These are phyloP conservation scores for Spongispora temasekensis DNA, from an alignment of 1,284 basidiomycete species.

Conservation along the genomic window DNA sequence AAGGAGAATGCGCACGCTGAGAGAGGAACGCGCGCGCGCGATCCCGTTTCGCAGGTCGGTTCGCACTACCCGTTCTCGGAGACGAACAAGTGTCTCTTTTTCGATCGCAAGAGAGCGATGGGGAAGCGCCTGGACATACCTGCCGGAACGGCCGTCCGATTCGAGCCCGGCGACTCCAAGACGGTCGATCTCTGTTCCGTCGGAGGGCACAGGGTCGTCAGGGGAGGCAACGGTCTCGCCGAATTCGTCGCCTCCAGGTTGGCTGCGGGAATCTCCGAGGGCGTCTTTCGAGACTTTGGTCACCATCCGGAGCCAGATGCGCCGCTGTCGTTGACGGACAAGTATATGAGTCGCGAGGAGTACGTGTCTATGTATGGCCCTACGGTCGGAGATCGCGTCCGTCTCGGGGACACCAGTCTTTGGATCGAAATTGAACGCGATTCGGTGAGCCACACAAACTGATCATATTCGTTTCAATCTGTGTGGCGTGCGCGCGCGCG, in stretches of 20 bases:
- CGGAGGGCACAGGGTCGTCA: slow-evolving; percentile 70
- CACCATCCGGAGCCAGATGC: slow-evolving; percentile 64
- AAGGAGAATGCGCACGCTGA: no score
- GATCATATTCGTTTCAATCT: neutral
- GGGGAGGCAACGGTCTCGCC: slow-evolving; percentile 82
- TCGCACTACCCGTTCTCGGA: slow-evolving; percentile 96
- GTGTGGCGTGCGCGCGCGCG: no score
- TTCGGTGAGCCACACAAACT: slow-evolving; percentile 58
- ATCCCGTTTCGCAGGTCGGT: slow-evolving; percentile 71
- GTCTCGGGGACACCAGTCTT: slow-evolving; percentile 87
- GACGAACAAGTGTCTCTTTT: slow-evolving; percentile 80
- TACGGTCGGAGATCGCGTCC: slow-evolving; percentile 86
- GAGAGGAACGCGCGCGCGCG: neutral
- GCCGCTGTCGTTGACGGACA: slow-evolving; percentile 48
- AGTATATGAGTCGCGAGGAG: slow-evolving; percentile 59
- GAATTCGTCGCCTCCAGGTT: slow-evolving; percentile 44
- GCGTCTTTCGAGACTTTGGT: slow-evolving; percentile 50
- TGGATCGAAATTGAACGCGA: slow-evolving; percentile 96
- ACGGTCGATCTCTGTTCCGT: slow-evolving; percentile 84
- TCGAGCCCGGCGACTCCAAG: slow-evolving; percentile 92
- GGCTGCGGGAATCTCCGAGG: slow-evolving; percentile 10
- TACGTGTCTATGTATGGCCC: slow-evolving; percentile 96
- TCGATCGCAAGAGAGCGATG: slow-evolving; percentile 82
- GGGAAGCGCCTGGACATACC: slow-evolving; percentile 91
- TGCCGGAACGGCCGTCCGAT: slow-evolving; percentile 93